Conservation (phyloP, 2,329 filamentous ascomycete genomes). For the Botryotinia narcissicola region DNA sequence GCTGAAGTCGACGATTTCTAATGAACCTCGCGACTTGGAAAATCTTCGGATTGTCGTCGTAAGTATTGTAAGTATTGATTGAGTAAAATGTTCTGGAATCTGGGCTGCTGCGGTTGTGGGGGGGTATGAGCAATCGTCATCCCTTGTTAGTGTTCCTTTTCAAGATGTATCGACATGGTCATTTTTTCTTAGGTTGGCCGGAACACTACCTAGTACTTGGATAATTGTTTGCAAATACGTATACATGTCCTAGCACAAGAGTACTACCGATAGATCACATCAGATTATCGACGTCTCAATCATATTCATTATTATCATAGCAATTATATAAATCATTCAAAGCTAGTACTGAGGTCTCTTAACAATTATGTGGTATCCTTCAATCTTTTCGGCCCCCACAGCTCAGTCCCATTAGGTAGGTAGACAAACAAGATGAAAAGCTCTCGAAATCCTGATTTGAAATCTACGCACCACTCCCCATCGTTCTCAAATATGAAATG, state of each 20-base stretch:
- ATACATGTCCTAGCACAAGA: neutral
- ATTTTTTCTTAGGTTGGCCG: neutral
- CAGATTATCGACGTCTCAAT: neutral
- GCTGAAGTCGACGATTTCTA: neutral
- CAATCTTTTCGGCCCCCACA: neutral
- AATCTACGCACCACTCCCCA: neutral
- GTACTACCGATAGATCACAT: neutral
- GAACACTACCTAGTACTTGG: neutral
- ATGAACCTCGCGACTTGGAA: neutral
- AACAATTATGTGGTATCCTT: neutral
- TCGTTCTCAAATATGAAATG: neutral
- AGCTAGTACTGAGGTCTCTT: neutral
- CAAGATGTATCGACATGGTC: neutral
- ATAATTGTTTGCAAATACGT: neutral
- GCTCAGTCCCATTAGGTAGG: neutral
- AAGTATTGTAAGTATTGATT: neutral
- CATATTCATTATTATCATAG: neutral
- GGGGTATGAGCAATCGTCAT: neutral
- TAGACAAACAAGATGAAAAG: neutral
- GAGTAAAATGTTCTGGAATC: slow-evolving; percentile 6
- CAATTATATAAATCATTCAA: neutral
- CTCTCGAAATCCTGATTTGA: neutral
- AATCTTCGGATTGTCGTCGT: neutral
- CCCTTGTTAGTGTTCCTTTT: neutral
- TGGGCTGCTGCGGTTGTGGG: neutral